A percentile compares a stretch with the other conserved stretches of the same genome.
Evolutionary conservation across 805 yeast genomes (phyloP).

Genomic region (Phaffomyces opuntiae): DNA sequence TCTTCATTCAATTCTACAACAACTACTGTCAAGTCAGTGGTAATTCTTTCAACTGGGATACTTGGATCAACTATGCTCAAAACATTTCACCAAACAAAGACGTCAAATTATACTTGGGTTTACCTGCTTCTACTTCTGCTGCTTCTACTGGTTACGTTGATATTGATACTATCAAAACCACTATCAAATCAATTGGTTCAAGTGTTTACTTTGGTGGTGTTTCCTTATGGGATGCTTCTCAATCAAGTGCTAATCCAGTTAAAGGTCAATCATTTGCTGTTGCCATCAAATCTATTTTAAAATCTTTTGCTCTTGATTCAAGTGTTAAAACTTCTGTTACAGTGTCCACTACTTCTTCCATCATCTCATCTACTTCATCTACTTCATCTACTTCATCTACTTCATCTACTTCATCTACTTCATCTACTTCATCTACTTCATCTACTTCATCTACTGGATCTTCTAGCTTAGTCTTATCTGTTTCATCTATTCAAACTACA

Average conservation of each 20-base stretch:
- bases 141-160: constrained; percentile 55
- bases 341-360: constrained; percentile 5
- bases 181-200: constrained; percentile 67
- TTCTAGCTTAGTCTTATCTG: not conserved
- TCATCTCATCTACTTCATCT: not conserved
- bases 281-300: constrained; percentile 37
- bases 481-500: not conserved
- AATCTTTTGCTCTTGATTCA: constrained; percentile 8
- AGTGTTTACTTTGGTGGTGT: constrained; percentile 79
- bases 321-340: constrained; percentile 2
- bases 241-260: constrained; percentile 43
- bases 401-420: constrained; percentile 5
- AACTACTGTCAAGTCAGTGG: constrained; percentile 58
- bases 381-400: not conserved
- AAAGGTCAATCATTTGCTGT: constrained; percentile 38
- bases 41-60: constrained; percentile 53
- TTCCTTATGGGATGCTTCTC: constrained; percentile 88
- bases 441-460: not conserved
- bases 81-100: constrained; percentile 56
- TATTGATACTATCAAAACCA: constrained; percentile 28
- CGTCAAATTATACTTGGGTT: constrained; percentile 66
- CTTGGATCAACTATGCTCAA: constrained; percentile 64
- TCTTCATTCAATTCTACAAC: constrained; percentile 86
- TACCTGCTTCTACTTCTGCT: constrained; percentile 61
- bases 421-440: constrained; percentile 5